A percentile compares a stretch with the other conserved stretches of the same genome.
Conservation (phyloP, 805 yeast species). For the Candida oleophila region DNA sequence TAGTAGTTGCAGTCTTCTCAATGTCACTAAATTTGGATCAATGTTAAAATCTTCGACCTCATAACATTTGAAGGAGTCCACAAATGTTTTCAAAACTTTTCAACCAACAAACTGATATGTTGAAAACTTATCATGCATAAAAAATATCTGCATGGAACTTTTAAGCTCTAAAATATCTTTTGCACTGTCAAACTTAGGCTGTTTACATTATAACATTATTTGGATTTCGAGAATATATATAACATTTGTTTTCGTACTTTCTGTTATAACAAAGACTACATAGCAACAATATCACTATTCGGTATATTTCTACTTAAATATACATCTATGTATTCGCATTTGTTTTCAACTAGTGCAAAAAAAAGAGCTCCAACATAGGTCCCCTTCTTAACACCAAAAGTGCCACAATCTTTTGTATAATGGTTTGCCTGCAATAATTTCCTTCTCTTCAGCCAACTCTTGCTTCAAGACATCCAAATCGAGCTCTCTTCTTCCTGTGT, state of each 20-base stretch:
- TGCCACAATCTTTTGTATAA: slow-evolving; percentile 31
- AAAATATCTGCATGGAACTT: too few species aligned
- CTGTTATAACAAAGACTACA: neutral
- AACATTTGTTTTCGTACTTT: too few species aligned
- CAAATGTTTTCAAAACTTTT: neutral
- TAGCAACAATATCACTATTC: neutral
- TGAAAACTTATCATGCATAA: too few species aligned
- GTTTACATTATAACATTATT: too few species aligned
- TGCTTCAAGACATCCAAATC: slow-evolving; percentile 39
- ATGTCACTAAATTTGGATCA: slow-evolving; percentile 21
- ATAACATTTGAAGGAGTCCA: slow-evolving; percentile 4
- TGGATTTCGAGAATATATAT: too few species aligned
- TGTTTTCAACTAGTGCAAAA: too few species aligned
- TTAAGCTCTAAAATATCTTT: too few species aligned
- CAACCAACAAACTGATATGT: too few species aligned
- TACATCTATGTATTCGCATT: neutral
- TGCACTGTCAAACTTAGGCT: too few species aligned
- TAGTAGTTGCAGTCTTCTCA: slow-evolving; percentile 26
- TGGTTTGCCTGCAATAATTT: slow-evolving; percentile 33
- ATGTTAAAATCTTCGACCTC: slow-evolving; percentile 9
- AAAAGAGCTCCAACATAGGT: too few species aligned
- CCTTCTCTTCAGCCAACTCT: slow-evolving; percentile 32
- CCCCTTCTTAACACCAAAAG: slow-evolving; percentile 33
- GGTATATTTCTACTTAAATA: neutral
- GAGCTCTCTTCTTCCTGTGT: slow-evolving; percentile 42